Evolutionary conservation across 768 basidiomycete genomes (phyloP).

Genomic region (Kwoniella sp.): DNA sequence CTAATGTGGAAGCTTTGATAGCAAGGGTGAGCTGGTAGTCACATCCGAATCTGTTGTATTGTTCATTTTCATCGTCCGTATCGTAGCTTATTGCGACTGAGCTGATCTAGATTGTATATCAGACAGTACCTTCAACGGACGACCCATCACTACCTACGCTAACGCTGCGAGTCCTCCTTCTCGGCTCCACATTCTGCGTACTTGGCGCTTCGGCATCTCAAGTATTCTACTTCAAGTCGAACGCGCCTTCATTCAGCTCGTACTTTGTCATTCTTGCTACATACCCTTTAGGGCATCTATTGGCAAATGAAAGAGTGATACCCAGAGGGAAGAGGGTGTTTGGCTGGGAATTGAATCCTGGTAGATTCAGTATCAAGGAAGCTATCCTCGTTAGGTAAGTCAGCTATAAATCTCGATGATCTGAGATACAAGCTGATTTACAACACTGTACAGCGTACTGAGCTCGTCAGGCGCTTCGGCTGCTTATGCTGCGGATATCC

Average conservation of each 20-base stretch:
- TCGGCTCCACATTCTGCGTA: constrained; percentile 53
- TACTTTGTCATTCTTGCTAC: constrained; percentile 56
- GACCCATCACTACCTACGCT: constrained; percentile 53
- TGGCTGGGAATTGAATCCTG: constrained; percentile 51
- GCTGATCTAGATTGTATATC: neutral
- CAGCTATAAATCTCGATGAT: neutral
- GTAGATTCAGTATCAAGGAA: constrained; percentile 54
- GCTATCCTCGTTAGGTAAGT: constrained; percentile 53
- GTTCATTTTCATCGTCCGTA: too few species aligned
- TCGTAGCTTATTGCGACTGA: too few species aligned
- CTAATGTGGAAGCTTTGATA: constrained; percentile 49
- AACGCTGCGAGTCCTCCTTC: constrained; percentile 51
- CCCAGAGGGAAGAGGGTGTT: constrained; percentile 29
- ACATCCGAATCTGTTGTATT: too few species aligned
- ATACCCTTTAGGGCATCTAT: constrained; percentile 53
- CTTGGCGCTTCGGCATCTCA: constrained; percentile 53
- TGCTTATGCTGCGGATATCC: constrained; percentile 56
- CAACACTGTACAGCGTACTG: constrained; percentile 35
- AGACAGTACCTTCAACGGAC: constrained; percentile 55
- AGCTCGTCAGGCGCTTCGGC: constrained; percentile 49
- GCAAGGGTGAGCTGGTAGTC: constrained; percentile 47
- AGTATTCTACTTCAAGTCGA: constrained; percentile 56
- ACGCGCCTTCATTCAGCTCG: constrained; percentile 49
- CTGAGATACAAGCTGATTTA: neutral
- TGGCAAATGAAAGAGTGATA: constrained; percentile 41